Base-by-base conservation (phyloP, 192 early-diverging fungal species). In the Backusella psychrophila region DNA sequence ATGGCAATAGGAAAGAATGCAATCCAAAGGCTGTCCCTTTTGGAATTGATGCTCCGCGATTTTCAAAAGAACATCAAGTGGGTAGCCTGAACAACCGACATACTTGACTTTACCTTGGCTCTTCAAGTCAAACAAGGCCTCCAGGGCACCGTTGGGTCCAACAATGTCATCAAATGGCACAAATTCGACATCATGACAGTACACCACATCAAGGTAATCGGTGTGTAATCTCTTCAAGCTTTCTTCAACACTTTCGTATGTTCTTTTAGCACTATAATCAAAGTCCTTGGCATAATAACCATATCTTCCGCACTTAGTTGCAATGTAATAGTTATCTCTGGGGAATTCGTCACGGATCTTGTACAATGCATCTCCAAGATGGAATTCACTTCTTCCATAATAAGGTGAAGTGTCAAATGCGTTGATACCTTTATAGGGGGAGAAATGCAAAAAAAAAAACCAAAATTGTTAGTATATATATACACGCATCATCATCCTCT, bases 171-270 rank as follows among this genome's bases (percentile, higher is more conserved):
- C 77, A 26, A 88, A 73, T 1, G 80, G 79, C 9, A 92, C 91
- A 91, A 94, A 94, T 78, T 94, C 93, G 11, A 94, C 91, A 76
- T 94, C 93, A 71, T 94, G 93, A 41, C 88, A 89, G 59, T 87
- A 84, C 1, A 93, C 93, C 66, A 91, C 81, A 70, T 94, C 91
- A 21, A 94, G 76, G 70, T 94, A 94, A 69, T 86, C 80, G 0
- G 90, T 91, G 31, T 90, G 75, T 66, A 93, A 78, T 38, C 90
- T 74, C 12, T 67, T 74, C 84, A 90, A 87, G 73, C 91, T 93
- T 76, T 90, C 85, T 34, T 75, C 66, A 1, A 92, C 87, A 66
- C 88, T 88, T n/a, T 72, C 77, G 5, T 73, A 66, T 7, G 86
- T 85, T 17, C 85, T 85, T 26, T 84, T 70, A 1, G 82, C 72